A percentile compares a stretch with the other conserved stretches of the same genome.
These are phyloP conservation scores for Fusarium verrucosum DNA, from an alignment of 2,329 filamentous ascomycete genomes.

Conservation along the genomic window DNA sequence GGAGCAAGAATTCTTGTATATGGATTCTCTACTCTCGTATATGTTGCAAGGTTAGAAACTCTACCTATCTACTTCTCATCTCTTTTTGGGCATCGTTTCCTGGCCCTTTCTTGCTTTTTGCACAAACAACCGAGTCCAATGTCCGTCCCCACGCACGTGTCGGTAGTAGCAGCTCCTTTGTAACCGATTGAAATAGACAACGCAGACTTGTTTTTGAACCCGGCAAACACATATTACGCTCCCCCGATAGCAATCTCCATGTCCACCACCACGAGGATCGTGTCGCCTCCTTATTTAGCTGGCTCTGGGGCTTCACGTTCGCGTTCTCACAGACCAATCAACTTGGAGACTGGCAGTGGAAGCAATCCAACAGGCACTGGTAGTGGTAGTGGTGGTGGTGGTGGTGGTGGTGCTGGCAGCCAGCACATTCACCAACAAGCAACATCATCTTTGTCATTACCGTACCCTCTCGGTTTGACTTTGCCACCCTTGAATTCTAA, in stretches of 20 bases:
- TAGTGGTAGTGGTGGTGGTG: not conserved
- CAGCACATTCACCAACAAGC: slow-evolving; percentile 30
- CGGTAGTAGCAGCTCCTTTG: slow-evolving; percentile 33
- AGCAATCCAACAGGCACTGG: not conserved
- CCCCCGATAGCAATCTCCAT: slow-evolving; percentile 39
- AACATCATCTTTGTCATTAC: slow-evolving; percentile 16
- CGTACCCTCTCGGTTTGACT: not conserved
- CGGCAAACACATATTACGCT: slow-evolving; percentile 23
- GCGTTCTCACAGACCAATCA: slow-evolving; percentile 28
- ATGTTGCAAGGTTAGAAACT: slow-evolving; percentile 43
- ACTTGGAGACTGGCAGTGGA: slow-evolving; percentile 18
- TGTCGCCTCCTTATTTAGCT: slow-evolving; percentile 28
- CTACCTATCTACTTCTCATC: not conserved
- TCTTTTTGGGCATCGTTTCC: not conserved
- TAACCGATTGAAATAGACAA: slow-evolving; percentile 36
- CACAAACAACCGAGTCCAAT: slow-evolving; percentile 8
- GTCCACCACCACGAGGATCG: slow-evolving; percentile 37
- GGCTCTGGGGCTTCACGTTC: slow-evolving; percentile 16
- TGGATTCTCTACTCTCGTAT: slow-evolving; percentile 38
- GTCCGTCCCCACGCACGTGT: slow-evolving; percentile 11
- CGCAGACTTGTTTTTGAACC: slow-evolving; percentile 36
- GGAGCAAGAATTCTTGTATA: slow-evolving; percentile 38
- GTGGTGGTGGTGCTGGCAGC: slow-evolving; percentile 22
- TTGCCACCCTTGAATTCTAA: slow-evolving; percentile 35
- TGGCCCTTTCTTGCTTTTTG: not conserved